Base-by-base conservation (phyloP, 192 early-diverging fungal genomes). In the Geranomyces michiganensis region DNA sequence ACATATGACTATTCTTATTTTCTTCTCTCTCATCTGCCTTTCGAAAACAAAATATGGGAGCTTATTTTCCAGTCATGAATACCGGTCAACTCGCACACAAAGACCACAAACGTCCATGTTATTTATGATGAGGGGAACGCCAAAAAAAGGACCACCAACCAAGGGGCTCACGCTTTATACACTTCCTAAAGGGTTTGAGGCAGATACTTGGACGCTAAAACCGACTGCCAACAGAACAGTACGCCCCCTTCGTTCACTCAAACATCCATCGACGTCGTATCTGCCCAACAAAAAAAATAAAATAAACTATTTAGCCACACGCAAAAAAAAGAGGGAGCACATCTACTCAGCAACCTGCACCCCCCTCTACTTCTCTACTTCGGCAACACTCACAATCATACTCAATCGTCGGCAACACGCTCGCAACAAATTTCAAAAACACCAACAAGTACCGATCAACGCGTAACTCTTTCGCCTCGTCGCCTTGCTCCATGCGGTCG, bases 351-450 rank as follows among this genome's bases (percentile, higher is more conserved):
- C 12, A 9, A 58, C 26, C 10, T 12, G 14, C 26, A 36, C 9
- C 9, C 15, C 61, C 13, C 14, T 19, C 10, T 24, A n/a, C n/a
- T n/a, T n/a, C n/a, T n/a, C 19, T 8, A 26, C 59, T 1, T 45
- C 4, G 14, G 14, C 51, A 15, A 41, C n/a, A 70, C 74, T 75
- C 53, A 76, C 67, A 95, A 85, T 99, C 97, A 79, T 97, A 99
- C 80, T 99, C 96, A 59, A 99, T 96, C 7, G 96, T 97, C 10
- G 97, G 97, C 60, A 98, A 83, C 32, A 99, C 94, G 45, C 91
- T 91, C 63, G 90, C 91, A 90, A 99, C 96, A 71, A 99, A 99
- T 81, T 99, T 97, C 68, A 97, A 81, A 81, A 97, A 97, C 68
- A 97, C 89, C 73, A 97, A 85, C 68, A 99, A 79, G 73, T 97